phyloP scores from a whole-genome alignment of 2,329 filamentous ascomycete species.

The Nakataea oryzae region DNA sequence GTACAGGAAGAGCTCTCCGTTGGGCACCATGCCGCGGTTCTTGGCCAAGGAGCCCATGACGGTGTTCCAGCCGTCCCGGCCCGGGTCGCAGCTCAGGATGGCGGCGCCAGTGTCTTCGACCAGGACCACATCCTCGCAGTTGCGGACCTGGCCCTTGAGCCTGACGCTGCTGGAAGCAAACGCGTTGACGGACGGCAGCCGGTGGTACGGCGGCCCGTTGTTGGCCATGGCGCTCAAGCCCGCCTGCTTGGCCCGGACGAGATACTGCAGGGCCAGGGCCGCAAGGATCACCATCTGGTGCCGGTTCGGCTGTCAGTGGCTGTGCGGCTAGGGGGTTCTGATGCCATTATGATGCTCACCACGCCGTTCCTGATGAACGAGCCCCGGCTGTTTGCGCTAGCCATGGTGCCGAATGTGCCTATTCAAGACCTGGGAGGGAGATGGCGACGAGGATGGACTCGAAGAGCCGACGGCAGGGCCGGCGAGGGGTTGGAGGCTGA shows the following conservation, averaged over 20 bases:
- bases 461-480: neutral
- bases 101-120: slow-evolving; percentile 23
- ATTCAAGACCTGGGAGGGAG: neutral
- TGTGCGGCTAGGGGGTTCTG: too few species aligned
- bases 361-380: neutral
- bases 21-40: slow-evolving; percentile 4
- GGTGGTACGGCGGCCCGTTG: neutral
- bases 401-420: neutral
- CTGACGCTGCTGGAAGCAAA: slow-evolving; percentile 13
- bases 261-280: neutral
- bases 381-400: too few species aligned
- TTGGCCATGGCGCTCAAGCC: neutral
- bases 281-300: neutral
- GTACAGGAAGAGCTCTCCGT: slow-evolving; percentile 24
- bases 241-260: neutral
- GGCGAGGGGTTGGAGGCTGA: neutral
- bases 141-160: slow-evolving; percentile 25
- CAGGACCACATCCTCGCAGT: slow-evolving; percentile 27
- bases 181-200: neutral
- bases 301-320: neutral
- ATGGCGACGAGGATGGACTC: neutral
- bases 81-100: slow-evolving; percentile 25
- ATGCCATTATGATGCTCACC: too few species aligned
- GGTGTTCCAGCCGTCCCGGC: slow-evolving; percentile 28
- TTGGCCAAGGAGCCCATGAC: slow-evolving; percentile 23